These are phyloP conservation scores for Zygotorulaspora florentina DNA, from an alignment of 805 yeast genomes.

Conservation along the genomic window DNA sequence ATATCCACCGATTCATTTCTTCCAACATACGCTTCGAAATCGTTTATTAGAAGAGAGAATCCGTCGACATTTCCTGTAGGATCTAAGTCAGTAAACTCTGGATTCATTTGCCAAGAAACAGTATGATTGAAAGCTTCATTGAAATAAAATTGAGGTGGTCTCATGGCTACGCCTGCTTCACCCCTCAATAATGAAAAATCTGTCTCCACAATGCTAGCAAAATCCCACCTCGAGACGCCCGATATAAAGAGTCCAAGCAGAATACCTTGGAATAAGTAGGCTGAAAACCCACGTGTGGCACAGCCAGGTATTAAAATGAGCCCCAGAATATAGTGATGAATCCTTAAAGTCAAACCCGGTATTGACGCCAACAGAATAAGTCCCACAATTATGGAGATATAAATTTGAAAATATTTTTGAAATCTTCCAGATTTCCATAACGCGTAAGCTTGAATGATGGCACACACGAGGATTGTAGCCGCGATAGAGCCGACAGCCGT, in stretches of 20 bases:
- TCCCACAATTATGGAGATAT: slow-evolving; percentile 42
- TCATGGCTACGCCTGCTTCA: slow-evolving; percentile 54
- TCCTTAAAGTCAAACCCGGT: slow-evolving; percentile 68
- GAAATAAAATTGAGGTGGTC: slow-evolving; percentile 47
- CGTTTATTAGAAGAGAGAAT: slow-evolving; percentile 68
- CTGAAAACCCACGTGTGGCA: slow-evolving; percentile 63
- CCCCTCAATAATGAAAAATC: slow-evolving; percentile 60
- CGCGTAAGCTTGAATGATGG: slow-evolving; percentile 66
- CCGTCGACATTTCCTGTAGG: slow-evolving; percentile 40
- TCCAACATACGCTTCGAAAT: slow-evolving; percentile 71
- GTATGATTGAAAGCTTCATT: slow-evolving; percentile 15
- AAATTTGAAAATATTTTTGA: slow-evolving; percentile 52
- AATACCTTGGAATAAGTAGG: slow-evolving; percentile 77
- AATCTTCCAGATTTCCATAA: slow-evolving; percentile 78
- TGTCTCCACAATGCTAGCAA: slow-evolving; percentile 84
- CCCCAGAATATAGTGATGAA: slow-evolving; percentile 81
- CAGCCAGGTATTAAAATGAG: slow-evolving; percentile 80
- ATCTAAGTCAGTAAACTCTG: slow-evolving; percentile 15
- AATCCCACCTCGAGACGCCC: slow-evolving; percentile 91
- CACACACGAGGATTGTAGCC: slow-evolving; percentile 47
- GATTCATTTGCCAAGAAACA: slow-evolving; percentile 30
- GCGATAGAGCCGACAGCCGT: slow-evolving; percentile 55
- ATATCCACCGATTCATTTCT: slow-evolving; percentile 43
- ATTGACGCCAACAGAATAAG: slow-evolving; percentile 45
- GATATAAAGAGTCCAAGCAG: slow-evolving; percentile 74